Conservation (phyloP, 805 yeast genomes). For the Kuraishia hungarica region DNA sequence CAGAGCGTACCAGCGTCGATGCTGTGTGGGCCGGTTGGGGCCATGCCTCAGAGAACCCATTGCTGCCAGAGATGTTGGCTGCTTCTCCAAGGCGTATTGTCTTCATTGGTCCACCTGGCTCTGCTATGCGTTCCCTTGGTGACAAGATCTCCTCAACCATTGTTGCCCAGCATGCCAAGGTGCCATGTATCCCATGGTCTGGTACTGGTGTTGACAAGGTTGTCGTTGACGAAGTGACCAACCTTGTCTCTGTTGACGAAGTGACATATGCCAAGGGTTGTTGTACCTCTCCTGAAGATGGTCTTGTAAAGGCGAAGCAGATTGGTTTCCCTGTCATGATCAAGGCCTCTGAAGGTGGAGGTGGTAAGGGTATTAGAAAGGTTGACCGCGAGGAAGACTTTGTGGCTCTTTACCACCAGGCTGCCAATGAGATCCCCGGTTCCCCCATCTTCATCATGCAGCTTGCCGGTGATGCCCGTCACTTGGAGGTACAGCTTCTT, state of each 20-base stretch:
- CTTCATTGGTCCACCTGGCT: conserved; percentile 98
- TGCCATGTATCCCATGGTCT: conserved; percentile 99
- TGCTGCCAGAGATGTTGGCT: conserved; percentile 87
- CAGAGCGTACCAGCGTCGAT: conserved; percentile 92
- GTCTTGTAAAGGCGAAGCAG: conserved; percentile 70
- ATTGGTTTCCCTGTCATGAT: conserved; percentile 99
- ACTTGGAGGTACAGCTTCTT: conserved; percentile 92
- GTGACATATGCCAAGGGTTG: conserved; percentile 84
- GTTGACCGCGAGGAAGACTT: conserved; percentile 83
- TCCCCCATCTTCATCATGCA: conserved; percentile 98
- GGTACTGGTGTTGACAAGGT: conserved; percentile 95
- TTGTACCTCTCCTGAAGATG: conserved; percentile 79
- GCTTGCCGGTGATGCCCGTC: conserved; percentile 96
- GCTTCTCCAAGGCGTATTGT: conserved; percentile 85
- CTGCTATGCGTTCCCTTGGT: conserved; percentile 99
- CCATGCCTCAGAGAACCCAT: conserved; percentile 98
- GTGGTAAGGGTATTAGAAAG: conserved; percentile 99
- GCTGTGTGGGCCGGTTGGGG: conserved; percentile 99
- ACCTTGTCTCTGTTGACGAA: conserved; percentile 84
- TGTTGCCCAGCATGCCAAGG: conserved; percentile 97
- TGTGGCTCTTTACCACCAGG: conserved; percentile 73
- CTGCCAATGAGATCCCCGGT: conserved; percentile 96
- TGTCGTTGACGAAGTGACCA: conserved; percentile 52
- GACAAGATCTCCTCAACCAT: conserved; percentile 97
- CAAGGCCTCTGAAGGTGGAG: conserved; percentile 99